These are phyloP conservation scores for Mycena galopus DNA, from an alignment of 768 basidiomycete species.

Conservation along the genomic window DNA sequence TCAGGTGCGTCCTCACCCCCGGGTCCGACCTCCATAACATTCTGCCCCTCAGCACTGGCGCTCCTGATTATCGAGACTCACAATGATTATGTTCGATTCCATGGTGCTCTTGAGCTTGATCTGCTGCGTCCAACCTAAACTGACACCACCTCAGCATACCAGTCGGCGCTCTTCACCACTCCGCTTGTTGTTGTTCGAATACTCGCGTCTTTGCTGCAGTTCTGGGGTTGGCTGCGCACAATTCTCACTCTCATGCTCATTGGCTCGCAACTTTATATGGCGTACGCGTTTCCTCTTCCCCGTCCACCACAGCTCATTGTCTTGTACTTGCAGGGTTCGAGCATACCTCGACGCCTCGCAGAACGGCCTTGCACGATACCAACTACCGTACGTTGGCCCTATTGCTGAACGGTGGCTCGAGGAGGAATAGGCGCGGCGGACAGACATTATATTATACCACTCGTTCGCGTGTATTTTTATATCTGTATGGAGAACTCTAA, in stretches of 20 bases:
- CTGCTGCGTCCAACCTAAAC: conserved; percentile 1
- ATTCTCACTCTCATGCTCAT: conserved; percentile 62
- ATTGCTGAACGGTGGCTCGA: conserved; percentile 78
- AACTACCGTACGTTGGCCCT: conserved; percentile 72
- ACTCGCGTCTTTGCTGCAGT: conserved; percentile 64
- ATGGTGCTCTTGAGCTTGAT: conserved; percentile 61
- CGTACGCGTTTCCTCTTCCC: conserved; percentile 56
- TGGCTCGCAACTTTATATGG: conserved; percentile 62
- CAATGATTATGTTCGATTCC: conserved; percentile 84
- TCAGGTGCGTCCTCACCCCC: conserved; percentile 64
- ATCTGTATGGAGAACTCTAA: conserved; percentile 25
- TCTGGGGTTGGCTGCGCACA: conserved; percentile 65
- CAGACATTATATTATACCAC: conserved; percentile 21
- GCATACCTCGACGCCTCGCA: conserved; percentile 68
- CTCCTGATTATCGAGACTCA: conserved; percentile 82
- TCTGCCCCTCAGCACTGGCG: conserved; percentile 62
- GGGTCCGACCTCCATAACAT: not conserved
- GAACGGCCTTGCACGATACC: conserved; percentile 67
- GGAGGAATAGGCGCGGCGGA: conserved; percentile 58
- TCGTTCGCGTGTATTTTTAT: conserved; percentile 12
- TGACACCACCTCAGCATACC: conserved; percentile 67
- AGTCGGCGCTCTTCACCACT: conserved; percentile 78
- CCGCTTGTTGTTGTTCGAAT: conserved; percentile 72
- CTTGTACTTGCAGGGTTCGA: conserved; percentile 51
- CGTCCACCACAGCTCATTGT: conserved; percentile 22